Evolutionary conservation across 2,329 filamentous ascomycete species (phyloP).

Genomic region (Ascochyta viciae-villosae): DNA sequence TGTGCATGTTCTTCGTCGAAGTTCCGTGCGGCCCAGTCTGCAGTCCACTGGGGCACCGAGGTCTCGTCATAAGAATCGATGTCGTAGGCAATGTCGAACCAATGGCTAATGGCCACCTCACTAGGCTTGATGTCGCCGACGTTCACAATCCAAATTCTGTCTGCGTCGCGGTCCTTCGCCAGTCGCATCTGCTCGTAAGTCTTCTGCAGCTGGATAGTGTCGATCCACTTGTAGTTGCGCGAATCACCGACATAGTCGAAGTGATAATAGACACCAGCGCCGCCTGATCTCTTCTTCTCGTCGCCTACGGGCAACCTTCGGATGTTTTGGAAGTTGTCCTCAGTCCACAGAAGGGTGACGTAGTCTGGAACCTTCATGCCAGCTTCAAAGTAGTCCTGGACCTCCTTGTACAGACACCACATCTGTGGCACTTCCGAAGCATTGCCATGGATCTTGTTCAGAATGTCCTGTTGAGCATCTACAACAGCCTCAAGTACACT

Average conservation of each 20-base stretch:
- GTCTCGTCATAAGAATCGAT: slow-evolving; percentile 63
- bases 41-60: slow-evolving; percentile 64
- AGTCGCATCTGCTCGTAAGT: slow-evolving; percentile 71
- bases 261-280: slow-evolving; percentile 72
- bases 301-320: slow-evolving; percentile 66
- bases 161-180: slow-evolving; percentile 64
- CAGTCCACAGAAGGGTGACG: slow-evolving; percentile 72
- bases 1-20: slow-evolving; percentile 60
- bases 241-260: slow-evolving; percentile 69
- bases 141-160: slow-evolving; percentile 71
- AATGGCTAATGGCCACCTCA: slow-evolving; percentile 71
- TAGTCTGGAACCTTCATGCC: slow-evolving; percentile 70
- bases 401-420: slow-evolving; percentile 79
- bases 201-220: slow-evolving; percentile 70
- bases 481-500: slow-evolving; percentile 67
- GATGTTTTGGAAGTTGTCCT: slow-evolving; percentile 74
- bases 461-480: slow-evolving; percentile 64
- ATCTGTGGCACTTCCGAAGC: slow-evolving; percentile 67
- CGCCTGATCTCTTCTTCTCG: slow-evolving; percentile 66
- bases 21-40: slow-evolving; percentile 64
- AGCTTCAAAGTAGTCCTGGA: slow-evolving; percentile 71
- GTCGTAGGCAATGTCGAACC: slow-evolving; percentile 73
- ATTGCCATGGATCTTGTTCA: slow-evolving; percentile 62
- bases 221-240: slow-evolving; percentile 66
- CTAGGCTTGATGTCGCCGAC: slow-evolving; percentile 71